Evolutionary conservation across 2,329 filamentous ascomycete genomes (phyloP).

Genomic region (Alternaria gaisen): DNA sequence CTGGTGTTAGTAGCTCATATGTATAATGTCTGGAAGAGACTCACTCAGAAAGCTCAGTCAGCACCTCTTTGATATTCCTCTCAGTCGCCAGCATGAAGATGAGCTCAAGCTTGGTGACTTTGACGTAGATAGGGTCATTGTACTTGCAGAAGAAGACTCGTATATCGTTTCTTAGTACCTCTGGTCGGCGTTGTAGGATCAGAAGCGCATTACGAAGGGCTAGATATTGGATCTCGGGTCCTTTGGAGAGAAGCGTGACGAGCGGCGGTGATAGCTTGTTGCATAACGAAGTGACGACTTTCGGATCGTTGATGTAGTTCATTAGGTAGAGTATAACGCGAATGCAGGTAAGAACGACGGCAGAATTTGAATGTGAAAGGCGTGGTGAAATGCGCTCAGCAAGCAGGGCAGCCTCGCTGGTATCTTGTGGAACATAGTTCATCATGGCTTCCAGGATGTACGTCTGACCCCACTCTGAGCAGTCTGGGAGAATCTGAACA

Average conservation of each 20-base stretch:
- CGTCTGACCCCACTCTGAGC: conserved; percentile 98
- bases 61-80: conserved; percentile 92
- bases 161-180: conserved; percentile 95
- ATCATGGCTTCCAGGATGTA: conserved; percentile 98
- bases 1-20: neutral
- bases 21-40: conserved; percentile 29
- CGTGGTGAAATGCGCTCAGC: conserved; percentile 96
- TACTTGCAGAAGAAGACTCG: conserved; percentile 99
- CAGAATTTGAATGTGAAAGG: conserved; percentile 94
- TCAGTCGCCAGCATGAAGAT: conserved; percentile 99
- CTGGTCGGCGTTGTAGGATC: conserved; percentile 90
- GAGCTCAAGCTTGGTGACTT: conserved; percentile 96
- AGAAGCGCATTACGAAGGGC: conserved; percentile 92
- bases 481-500: conserved; percentile 94
- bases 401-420: conserved; percentile 83
- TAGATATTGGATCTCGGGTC: conserved; percentile 97
- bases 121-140: conserved; percentile 99
- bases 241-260: conserved; percentile 93
- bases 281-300: conserved; percentile 85
- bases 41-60: conserved; percentile 90
- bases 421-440: conserved; percentile 95
- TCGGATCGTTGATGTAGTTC: conserved; percentile 96
- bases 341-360: conserved; percentile 95
- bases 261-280: conserved; percentile 93
- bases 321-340: conserved; percentile 96